phyloP scores from a whole-genome alignment of 805 yeast genomes.

The Lipomyces sp. region DNA sequence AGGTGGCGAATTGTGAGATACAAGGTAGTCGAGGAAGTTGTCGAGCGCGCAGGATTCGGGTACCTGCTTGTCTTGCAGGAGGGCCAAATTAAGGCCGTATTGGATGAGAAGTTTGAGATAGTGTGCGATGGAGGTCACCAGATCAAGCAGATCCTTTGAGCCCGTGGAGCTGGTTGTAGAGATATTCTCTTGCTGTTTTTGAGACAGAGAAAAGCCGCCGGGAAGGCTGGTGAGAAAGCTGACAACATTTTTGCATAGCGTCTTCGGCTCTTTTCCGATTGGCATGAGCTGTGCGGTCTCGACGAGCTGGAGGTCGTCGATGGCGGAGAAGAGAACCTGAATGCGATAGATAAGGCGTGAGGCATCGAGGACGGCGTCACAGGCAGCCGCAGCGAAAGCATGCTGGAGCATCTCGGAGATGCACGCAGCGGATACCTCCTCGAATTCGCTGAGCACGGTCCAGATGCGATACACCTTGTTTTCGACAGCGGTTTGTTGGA shows the following conservation, averaged over 20 bases:
- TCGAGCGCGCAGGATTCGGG: conserved; percentile 62
- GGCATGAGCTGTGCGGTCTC: not conserved
- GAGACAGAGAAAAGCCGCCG: conserved; percentile 44
- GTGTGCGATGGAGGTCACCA: conserved; percentile 89
- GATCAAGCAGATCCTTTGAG: conserved; percentile 53
- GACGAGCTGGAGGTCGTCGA: conserved; percentile 46
- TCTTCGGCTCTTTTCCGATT: conserved; percentile 64
- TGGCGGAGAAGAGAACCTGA: conserved; percentile 71
- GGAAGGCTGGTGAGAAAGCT: conserved; percentile 79
- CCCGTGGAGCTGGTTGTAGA: not conserved
- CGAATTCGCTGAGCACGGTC: conserved; percentile 82
- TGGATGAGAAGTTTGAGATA: conserved; percentile 81
- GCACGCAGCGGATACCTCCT: conserved; percentile 83
- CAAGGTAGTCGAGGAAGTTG: conserved; percentile 54
- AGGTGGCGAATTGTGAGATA: conserved; percentile 31
- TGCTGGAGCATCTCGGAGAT: conserved; percentile 87
- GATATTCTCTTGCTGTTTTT: not conserved
- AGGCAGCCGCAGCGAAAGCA: conserved; percentile 70
- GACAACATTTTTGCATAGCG: conserved; percentile 84
- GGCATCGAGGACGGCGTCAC: conserved; percentile 64
- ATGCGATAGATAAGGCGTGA: conserved; percentile 69
- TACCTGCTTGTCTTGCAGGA: conserved; percentile 55
- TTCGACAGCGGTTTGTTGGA: conserved; percentile 63
- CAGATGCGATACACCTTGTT: conserved; percentile 62
- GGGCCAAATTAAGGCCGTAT: conserved; percentile 71